Conservation (phyloP, 2,329 filamentous ascomycete species). For the Emergomyces orientalis region DNA sequence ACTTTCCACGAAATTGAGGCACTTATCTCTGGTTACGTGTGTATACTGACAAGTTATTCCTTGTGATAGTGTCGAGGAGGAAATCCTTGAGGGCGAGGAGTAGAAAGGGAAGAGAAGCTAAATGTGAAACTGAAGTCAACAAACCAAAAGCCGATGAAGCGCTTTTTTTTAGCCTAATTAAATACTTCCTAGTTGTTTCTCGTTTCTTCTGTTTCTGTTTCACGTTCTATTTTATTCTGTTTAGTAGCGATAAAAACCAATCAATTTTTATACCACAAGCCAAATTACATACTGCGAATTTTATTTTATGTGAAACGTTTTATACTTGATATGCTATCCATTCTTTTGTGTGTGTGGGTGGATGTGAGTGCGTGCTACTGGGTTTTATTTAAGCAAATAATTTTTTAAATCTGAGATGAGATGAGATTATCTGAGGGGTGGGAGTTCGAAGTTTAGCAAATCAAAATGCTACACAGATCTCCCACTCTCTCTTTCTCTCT, state of each 20-base stretch:
- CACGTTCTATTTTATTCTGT: not conserved
- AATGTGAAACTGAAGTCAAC: not conserved
- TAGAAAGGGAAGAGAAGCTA: slow-evolving; percentile 34
- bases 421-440: no score
- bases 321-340: not conserved
- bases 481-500: no score
- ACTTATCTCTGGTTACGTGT: not conserved
- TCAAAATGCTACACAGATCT: no score
- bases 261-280: not conserved
- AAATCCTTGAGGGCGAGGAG: slow-evolving; percentile 61
- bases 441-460: no score
- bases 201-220: not conserved
- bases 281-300: not conserved
- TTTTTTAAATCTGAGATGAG: no score
- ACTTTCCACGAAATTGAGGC: not conserved
- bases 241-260: not conserved
- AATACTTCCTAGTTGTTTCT: not conserved
- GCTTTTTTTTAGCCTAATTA: not conserved
- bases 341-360: not conserved
- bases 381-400: no score
- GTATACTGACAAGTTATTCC: slow-evolving; percentile 16
- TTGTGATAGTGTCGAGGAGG: slow-evolving; percentile 58
- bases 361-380: no score
- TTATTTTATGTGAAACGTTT: not conserved
- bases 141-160: not conserved